Evolutionary conservation across 768 basidiomycete genomes (phyloP).

Genomic region (Lactifluus piperatus): DNA sequence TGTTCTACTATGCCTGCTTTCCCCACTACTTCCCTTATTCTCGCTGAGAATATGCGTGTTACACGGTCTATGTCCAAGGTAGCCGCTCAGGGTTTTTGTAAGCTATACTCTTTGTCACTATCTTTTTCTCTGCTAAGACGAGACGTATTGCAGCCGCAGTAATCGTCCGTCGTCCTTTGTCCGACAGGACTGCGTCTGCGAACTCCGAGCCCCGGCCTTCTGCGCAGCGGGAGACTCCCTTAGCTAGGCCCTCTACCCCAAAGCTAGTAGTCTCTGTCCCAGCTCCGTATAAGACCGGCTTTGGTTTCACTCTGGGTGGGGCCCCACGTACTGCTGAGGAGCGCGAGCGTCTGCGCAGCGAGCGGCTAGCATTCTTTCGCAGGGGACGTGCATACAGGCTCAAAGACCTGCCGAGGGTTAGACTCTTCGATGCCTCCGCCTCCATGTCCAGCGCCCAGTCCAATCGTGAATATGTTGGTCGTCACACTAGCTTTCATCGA

Average conservation of each 20-base stretch:
- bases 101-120: neutral
- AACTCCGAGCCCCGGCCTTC: neutral
- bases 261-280: neutral
- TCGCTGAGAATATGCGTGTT: slow-evolving; percentile 12
- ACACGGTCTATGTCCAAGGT: slow-evolving; percentile 6
- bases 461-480: slow-evolving; percentile 5
- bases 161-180: slow-evolving; percentile 11
- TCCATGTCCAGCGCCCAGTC: neutral
- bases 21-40: slow-evolving; percentile 5
- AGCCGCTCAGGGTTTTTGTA: neutral
- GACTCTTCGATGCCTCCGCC: neutral
- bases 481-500: neutral
- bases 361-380: slow-evolving; percentile 12
- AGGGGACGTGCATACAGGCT: neutral
- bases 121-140: neutral
- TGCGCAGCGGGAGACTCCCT: neutral
- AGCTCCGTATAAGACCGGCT: slow-evolving; percentile 5
- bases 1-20: slow-evolving; percentile 2
- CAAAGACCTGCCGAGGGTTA: neutral
- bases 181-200: neutral
- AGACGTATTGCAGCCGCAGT: neutral
- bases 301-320: slow-evolving; percentile 3
- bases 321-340: neutral
- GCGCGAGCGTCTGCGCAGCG: slow-evolving; percentile 9
- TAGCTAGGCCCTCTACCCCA: neutral